Evolutionary conservation across 108 stramenopile genomes (phyloP).

Genomic region (Discostella stelligeroides): DNA sequence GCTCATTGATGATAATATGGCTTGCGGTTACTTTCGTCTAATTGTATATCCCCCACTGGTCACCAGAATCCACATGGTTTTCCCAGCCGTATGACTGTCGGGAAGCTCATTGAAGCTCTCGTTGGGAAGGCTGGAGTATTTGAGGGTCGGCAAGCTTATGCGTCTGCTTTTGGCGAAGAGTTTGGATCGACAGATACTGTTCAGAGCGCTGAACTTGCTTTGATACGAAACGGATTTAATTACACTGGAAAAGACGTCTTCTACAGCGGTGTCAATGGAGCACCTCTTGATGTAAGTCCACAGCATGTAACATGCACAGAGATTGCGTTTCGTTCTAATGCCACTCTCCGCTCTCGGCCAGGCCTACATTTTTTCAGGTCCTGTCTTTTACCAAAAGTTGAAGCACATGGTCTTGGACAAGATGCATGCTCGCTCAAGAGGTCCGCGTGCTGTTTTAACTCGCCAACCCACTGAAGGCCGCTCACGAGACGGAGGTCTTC

Average conservation of each 20-base stretch:
- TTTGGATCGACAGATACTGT: slow-evolving; percentile 93
- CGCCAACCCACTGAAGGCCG: slow-evolving; percentile 99
- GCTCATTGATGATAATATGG: background rate
- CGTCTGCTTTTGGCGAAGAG: slow-evolving; percentile 98
- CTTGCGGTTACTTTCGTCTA: background rate
- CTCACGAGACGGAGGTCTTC: slow-evolving; percentile 97
- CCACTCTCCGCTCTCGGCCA: slow-evolving; percentile 13
- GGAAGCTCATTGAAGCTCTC: slow-evolving; percentile 97
- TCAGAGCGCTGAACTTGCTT: slow-evolving; percentile 77
- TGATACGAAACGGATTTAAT: slow-evolving; percentile 95
- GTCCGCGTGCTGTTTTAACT: slow-evolving; percentile 97
- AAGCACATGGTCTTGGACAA: slow-evolving; percentile 99
- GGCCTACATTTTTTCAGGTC: slow-evolving; percentile 97
- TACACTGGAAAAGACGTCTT: slow-evolving; percentile 97
- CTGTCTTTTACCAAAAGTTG: slow-evolving; percentile 99
- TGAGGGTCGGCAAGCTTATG: slow-evolving; percentile 94
- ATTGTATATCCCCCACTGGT: background rate
- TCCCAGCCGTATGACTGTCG: slow-evolving; percentile 99
- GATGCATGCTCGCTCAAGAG: slow-evolving; percentile 97
- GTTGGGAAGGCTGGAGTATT: slow-evolving; percentile 95
- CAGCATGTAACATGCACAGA: background rate
- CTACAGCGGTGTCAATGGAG: slow-evolving; percentile 94
- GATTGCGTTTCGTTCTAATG: background rate
- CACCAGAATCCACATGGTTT: slow-evolving; percentile 97
- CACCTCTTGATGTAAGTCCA: slow-evolving; percentile 69